Evolutionary conservation across 1,139 yeast species (phyloP), one percentile per base, ranked within the genome.

Genomic region (Pichia sp.): DNA sequence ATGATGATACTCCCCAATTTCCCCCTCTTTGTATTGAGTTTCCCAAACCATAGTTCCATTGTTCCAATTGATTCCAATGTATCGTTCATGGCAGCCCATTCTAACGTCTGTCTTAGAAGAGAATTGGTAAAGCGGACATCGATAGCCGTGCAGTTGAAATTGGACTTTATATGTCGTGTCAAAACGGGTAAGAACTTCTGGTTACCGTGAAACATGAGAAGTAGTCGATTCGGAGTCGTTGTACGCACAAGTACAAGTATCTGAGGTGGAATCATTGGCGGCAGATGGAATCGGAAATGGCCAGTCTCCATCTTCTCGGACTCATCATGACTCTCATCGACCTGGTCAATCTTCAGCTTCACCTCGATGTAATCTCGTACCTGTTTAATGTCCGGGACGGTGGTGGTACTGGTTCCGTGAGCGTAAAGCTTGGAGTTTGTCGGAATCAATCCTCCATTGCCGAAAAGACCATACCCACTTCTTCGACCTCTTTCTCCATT

Each of bases 211-310:
- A 48, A 42, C 37, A 58, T 32, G 30, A 56, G 7, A 9, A 55
- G 15, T 6, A 46, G 9, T 5, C 33, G 27, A 9, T 49, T 47
- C 1, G 49, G 11, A 10, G 16, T 14, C 8, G 35, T 24, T 15
- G 32, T 28, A 21, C 49, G 50, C 3, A 55, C 41, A 22, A 55
- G 38, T 2, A 55, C 43, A 5, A 51, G 15, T 3, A 52, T 27
- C 26, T 56, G 60, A 10, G 47, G 49, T 3, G 52, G 51, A 3
- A 55, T 33, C 2, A 49, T 34, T 12, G 46, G 47, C 14, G 50
- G 46, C 29, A 52, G 36, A 31, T 49, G 48, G 42, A 50, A 55
- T 30, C 58, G 41, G 24, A 55, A 49, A 34, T 51, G 52, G 0
- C 59, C 59, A 7, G 51, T 38, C 20, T 37, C 38, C 11, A 45